Percentiles rank a stretch among this genome's conserved stretches.
Evolutionary conservation across 805 yeast species (phyloP).

Genomic region (Nakazawaea pomicola): DNA sequence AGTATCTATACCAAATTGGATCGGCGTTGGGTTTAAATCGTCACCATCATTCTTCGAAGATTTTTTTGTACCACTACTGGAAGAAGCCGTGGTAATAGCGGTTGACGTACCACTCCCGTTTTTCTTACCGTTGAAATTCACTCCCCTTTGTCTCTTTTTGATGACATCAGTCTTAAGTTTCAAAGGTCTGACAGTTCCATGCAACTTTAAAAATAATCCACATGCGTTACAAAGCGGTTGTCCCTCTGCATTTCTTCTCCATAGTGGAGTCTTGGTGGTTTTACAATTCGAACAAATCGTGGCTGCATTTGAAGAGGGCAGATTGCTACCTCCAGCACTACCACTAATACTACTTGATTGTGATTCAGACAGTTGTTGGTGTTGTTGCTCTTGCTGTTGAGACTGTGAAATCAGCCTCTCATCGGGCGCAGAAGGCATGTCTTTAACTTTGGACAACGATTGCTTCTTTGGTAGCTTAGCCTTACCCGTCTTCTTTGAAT

Average conservation of each 20-base stretch:
- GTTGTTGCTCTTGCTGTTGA: background rate
- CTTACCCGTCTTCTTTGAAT: background rate
- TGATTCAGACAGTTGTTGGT: background rate
- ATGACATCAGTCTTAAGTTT: conserved; percentile 90
- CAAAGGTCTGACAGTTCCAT: conserved; percentile 92
- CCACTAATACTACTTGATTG: too few relatives aligned
- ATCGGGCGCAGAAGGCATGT: background rate
- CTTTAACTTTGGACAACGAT: background rate
- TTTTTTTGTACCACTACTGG: background rate
- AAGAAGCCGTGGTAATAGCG: conserved; percentile 1
- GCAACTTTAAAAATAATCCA: conserved; percentile 86
- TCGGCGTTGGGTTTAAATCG: conserved; percentile 43
- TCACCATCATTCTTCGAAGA: conserved; percentile 35
- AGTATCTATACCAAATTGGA: conserved; percentile 13
- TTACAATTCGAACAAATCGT: conserved; percentile 80
- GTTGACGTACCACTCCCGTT: conserved; percentile 11
- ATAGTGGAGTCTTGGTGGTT: conserved; percentile 87
- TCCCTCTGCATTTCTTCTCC: conserved; percentile 93
- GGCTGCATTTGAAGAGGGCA: conserved; percentile 11
- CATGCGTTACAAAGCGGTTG: conserved; percentile 95
- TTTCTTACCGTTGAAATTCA: conserved; percentile 18
- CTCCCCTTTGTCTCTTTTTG: conserved; percentile 77
- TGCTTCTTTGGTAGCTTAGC: background rate
- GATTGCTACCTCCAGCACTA: too few relatives aligned
- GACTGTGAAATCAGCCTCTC: background rate